Base-by-base conservation (phyloP, 2,329 filamentous ascomycete genomes). In the Colletotrichum australisinense region DNA sequence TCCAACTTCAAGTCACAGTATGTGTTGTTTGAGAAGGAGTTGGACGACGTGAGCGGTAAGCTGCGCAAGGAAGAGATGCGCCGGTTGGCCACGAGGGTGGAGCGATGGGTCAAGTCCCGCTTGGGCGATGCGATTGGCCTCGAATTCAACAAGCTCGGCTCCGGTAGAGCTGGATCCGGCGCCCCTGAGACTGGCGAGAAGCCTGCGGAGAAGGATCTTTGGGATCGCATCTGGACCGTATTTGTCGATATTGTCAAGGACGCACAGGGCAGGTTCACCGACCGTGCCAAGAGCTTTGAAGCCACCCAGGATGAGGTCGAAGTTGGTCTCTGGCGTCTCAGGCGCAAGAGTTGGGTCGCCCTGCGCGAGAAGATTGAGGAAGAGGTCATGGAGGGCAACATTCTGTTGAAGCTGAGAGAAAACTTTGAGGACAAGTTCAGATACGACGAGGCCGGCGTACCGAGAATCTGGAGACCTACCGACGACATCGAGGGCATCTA, bases 381-480 rank as follows among this genome's bases (percentile, higher is more conserved):
- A 80, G 97, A 99, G 84, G 94, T 98, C 80, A 97, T 97, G 92
- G 97, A 98, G 84, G 96, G 96, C 78, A 99, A 98, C 80, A 92
- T 99, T 67, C 86, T 98, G 42, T 88, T 98, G 77, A 99, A 99
- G 86, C 90, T 99, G 64, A 92, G 97, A 46, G 97, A 99, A 83
- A 98, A 98, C 85, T 99, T 99, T 77, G 97, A 99, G 84, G 97
- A 99, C 86, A 98, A 98, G 84, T 99, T 99, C 89, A 93, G 97
- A 76, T 99, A 99, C 79, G 97, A 99, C 79, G 95, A 98, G 73
- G 92, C 92, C 7, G 97, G 97, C 30, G 97, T 99, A 5, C 97
- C 97, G 5, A 90, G 97, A 73, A 98, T 99, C 83, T 99, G 97
- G 97, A 92, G 95, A 28, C 97, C 97, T 1, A 95, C 93, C 1